Base-by-base conservation (phyloP, 2,329 filamentous ascomycete species). In the Lecanicillium sp. region DNA sequence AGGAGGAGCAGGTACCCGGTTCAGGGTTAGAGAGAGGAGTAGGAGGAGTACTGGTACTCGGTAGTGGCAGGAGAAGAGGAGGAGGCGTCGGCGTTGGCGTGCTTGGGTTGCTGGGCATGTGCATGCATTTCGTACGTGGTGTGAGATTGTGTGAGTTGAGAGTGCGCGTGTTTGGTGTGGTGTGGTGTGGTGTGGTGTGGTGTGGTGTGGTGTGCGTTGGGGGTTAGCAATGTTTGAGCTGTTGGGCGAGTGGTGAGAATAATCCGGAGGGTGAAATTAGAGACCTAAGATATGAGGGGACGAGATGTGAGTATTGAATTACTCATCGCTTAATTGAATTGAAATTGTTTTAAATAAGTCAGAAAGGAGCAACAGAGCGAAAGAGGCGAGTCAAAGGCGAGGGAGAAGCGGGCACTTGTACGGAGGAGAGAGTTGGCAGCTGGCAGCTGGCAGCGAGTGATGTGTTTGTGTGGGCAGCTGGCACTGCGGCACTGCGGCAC, bases 1-100 rank as follows among this genome's bases (percentile, higher is more conserved):
- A 11, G 7, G 42, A 45, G 48, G 42, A 35, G 35, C 19, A 42
- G 32, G 48, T 50, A 46, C 48, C 41, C 39, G 21, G 27, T n/a
- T 35, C 29, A 19, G 39, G 51, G 23, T 24, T 19, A 41, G 35
- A 26, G 15, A 29, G 33, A 29, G n/a, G 19, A 17, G 36, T 21
- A 11, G 21, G 39, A 27, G n/a, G 30, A 14, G 24, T 32, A 15
- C 15, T 20, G 11, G 12, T n/a, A n/a, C 29, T 14, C 29, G 29
- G 11, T n/a, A 27, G 42, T 44, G 32, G 42, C 42, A 44, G 32
- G 32, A 44, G n/a, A n/a, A n/a, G n/a, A n/a, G n/a, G n/a, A n/a
- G n/a, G n/a, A n/a, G n/a, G n/a, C n/a, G n/a, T n/a, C n/a, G n/a
- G n/a, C n/a, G 26, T 7, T 7, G 24, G 15, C 27, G 26, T 47